Conservation (phyloP, 805 yeast genomes). For the Candida broadrunensis region DNA sequence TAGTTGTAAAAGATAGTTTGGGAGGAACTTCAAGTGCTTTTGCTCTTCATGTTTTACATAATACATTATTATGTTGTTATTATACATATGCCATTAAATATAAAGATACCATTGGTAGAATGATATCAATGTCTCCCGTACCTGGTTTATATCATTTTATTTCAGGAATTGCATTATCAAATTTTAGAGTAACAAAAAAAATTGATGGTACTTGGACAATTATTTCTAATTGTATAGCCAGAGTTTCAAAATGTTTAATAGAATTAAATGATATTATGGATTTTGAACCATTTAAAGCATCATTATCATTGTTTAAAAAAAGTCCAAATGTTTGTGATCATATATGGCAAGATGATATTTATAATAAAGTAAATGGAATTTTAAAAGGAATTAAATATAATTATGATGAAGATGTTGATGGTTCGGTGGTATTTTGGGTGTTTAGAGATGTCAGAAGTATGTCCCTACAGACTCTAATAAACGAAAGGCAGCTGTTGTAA, state of each 20-base stretch:
- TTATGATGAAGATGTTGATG: slow-evolving; percentile 15
- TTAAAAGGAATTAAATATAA: slow-evolving; percentile 1
- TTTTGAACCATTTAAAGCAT: slow-evolving; percentile 15
- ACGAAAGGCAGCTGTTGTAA: no score
- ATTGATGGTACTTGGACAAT: slow-evolving; percentile 15
- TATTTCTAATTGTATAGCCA: slow-evolving; percentile 13
- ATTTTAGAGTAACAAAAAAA: slow-evolving; percentile 12
- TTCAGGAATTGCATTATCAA: slow-evolving; percentile 19
- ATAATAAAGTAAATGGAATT: slow-evolving; percentile 6
- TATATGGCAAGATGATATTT: slow-evolving; percentile 5
- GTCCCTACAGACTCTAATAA: slow-evolving; percentile 11
- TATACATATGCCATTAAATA: slow-evolving; percentile 12
- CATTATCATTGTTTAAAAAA: slow-evolving; percentile 11
- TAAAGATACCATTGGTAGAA: slow-evolving; percentile 8
- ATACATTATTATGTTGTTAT: slow-evolving; percentile 14
- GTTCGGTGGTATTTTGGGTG: slow-evolving; percentile 20
- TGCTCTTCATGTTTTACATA: slow-evolving; percentile 16
- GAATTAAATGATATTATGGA: slow-evolving; percentile 16
- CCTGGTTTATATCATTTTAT: slow-evolving; percentile 21
- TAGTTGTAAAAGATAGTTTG: slow-evolving; percentile 16
- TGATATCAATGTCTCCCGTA: slow-evolving; percentile 15
- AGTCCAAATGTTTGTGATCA: slow-evolving; percentile 6
- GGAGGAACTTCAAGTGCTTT: slow-evolving; percentile 18
- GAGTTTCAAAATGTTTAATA: slow-evolving; percentile 12
- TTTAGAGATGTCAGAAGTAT: slow-evolving; percentile 20